A percentile compares a stretch with the other conserved stretches of the same genome.
Conservation (phyloP, 2,329 filamentous ascomycete species). For the Neobulgaria alba region DNA sequence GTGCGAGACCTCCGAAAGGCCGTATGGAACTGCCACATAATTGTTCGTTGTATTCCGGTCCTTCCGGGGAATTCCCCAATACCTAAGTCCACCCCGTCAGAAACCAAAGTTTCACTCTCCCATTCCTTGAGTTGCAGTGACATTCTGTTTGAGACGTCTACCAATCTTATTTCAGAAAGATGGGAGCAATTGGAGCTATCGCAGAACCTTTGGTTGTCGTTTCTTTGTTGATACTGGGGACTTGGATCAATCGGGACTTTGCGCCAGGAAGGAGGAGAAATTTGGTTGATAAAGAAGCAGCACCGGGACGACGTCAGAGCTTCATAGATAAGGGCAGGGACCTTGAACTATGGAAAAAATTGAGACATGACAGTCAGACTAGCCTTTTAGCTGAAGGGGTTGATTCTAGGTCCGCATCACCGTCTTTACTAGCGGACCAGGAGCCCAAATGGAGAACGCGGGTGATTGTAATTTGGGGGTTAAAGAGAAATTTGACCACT, state of each 20-base stretch:
- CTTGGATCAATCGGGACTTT: conserved; percentile 50
- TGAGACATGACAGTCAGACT: not conserved
- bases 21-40: no score
- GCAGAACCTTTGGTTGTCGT: conserved; percentile 55
- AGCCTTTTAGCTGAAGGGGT: conserved; percentile 9
- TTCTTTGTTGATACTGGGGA: conserved; percentile 50
- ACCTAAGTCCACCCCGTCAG: no score
- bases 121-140: not conserved
- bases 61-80: no score
- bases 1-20: no score
- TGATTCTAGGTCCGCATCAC: conserved; percentile 23
- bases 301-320: conserved; percentile 6
- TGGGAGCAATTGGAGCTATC: conserved; percentile 42
- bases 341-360: not conserved
- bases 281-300: conserved; percentile 4
- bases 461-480: conserved; percentile 37
- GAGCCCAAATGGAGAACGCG: conserved; percentile 43
- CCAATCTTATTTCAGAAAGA: conserved; percentile 8
- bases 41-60: no score
- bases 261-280: conserved; percentile 20
- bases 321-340: conserved; percentile 1
- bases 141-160: not conserved
- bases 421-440: conserved; percentile 33
- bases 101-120: not conserved
- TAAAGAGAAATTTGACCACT: conserved; percentile 41